Base-by-base conservation (phyloP, 495 filamentous ascomycete genomes). In the Sabuloglossum arenarium region DNA sequence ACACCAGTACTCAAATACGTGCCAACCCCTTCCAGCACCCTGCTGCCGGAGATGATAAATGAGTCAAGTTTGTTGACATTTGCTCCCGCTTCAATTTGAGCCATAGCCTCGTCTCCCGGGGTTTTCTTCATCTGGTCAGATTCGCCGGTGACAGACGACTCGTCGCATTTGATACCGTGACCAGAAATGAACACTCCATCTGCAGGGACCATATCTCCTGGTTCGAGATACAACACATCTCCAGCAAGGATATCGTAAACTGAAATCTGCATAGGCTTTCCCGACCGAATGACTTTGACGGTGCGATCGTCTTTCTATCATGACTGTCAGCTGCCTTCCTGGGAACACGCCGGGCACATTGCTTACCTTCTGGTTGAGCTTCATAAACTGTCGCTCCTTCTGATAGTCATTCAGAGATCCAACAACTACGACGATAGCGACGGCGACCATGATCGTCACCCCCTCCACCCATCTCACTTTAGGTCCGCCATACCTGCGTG, bases 221-320 rank as follows among this genome's bases (percentile, higher is more conserved):
- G 81, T 64, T 93, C 86, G 27, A 94, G 66, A 59, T 83, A 76
- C 59, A 94, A 73, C 21, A 96, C 75, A 63, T 94, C 89, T 32
- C 89, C 89, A 19, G 84, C 88, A 5, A 88, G 71, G 31, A 96
- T 67, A 60, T 93, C 85, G 62, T 84, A 77, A 32, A 94, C 76
- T 0, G 82, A 87, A 31, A 96, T 81, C 67, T 87, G 82, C 47
- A 72, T 70, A 0, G 79, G 82, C 62, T 77, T 82, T 45, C 86
- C 87, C 2, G 84, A 89, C 16, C 87, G 80, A 39, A 84, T 73
- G n/a, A 85, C 79, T 4, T 59, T 59, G 57, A 59, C 52, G 6
- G 43, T 12, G 6, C 57, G 23, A 42, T 69, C 66, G 27, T 72
- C 70, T 60, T 73, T 73, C 52, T n/a, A n/a, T n/a, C n/a, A n/a